Conservation (phyloP, 2,329 filamentous ascomycete species). For the Mariannaea elegans region DNA sequence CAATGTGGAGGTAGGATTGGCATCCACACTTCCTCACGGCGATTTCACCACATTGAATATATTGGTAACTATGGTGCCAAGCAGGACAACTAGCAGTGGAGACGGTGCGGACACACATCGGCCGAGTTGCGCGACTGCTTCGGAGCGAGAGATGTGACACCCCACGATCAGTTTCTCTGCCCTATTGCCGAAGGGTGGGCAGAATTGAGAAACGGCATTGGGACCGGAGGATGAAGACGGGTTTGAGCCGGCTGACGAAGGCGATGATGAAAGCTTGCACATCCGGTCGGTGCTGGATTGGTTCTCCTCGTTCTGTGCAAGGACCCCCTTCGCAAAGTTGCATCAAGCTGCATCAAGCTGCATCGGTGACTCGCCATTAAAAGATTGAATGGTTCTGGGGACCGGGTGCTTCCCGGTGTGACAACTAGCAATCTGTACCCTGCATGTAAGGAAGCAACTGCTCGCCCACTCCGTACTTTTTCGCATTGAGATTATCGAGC, state of each 20-base stretch:
- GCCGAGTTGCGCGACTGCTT: slow-evolving; percentile 11
- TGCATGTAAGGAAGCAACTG: not conserved
- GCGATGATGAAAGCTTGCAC: slow-evolving; percentile 21
- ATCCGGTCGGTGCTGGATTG: slow-evolving; percentile 18
- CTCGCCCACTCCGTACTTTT: not conserved
- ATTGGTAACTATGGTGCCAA: not conserved
- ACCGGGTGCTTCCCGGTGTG: slow-evolving; percentile 29
- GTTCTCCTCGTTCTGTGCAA: slow-evolving; percentile 11
- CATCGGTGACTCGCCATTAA: slow-evolving; percentile 26
- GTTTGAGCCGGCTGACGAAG: slow-evolving; percentile 13
- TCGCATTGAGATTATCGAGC: slow-evolving; percentile 5
- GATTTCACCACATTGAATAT: not conserved
- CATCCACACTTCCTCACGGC: slow-evolving; percentile 16
- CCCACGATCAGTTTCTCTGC: slow-evolving; percentile 26
- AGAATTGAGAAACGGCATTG: slow-evolving; percentile 3
- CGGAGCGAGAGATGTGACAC: slow-evolving; percentile 10
- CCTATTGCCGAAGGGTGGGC: not conserved
- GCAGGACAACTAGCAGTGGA: slow-evolving; percentile 33
- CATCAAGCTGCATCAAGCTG: slow-evolving; percentile 11
- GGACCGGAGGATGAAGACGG: slow-evolving; percentile 2
- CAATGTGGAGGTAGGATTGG: slow-evolving; percentile 18
- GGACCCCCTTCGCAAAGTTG: slow-evolving; percentile 19
- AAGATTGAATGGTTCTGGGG: slow-evolving; percentile 2
- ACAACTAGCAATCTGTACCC: slow-evolving; percentile 19
- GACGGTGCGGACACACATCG: slow-evolving; percentile 17